Evolutionary conservation across 1,284 basidiomycete species (phyloP), one percentile per base, ranked within the genome.

Genomic region (Papiliotrema fonsecae): DNA sequence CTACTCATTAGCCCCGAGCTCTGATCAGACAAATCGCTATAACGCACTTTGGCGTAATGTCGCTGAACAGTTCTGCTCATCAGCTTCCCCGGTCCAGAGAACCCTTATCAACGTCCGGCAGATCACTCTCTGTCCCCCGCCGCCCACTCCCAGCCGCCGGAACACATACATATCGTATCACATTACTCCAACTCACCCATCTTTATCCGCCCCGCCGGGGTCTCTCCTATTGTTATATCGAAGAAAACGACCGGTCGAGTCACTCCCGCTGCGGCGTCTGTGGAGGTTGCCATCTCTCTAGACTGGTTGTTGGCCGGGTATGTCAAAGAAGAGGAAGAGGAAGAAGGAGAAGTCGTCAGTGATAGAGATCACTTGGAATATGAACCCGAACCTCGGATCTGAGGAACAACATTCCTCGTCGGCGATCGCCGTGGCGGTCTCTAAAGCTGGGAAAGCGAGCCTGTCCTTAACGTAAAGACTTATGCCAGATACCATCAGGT

Each of bases 151-250:
- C n/a, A n/a, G n/a, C n/a, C n/a, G n/a, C n/a, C n/a, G n/a, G n/a
- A n/a, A n/a, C n/a, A n/a, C n/a, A n/a, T n/a, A n/a, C n/a, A n/a
- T n/a, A n/a, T n/a, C n/a, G n/a, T n/a, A n/a, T n/a, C n/a, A n/a
- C n/a, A n/a, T n/a, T n/a, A n/a, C n/a, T n/a, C 10, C 36, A 35
- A 56, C 66, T 34, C 42, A 65, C 66, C 94, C 83, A 97, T 94
- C 76, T 97, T 97, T 64, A 98, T 80, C 24, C 94, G 77, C 4
- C 94, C 94, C 4, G 88, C 89, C 32, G 89, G 86, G 0, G 88
- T 93, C 73, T 97, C 94, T 27, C 94, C 94, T 42, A 97, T 96
- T 43, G 88, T 82, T 54, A 97, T 78, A 70, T 98, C 94, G 81
- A 98, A 93, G 73, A 97, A 98, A 34, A 97, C 93, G 48, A 97